Evolutionary conservation across 2,329 filamentous ascomycete genomes (phyloP).

Genomic region (Escovopsis sp.): DNA sequence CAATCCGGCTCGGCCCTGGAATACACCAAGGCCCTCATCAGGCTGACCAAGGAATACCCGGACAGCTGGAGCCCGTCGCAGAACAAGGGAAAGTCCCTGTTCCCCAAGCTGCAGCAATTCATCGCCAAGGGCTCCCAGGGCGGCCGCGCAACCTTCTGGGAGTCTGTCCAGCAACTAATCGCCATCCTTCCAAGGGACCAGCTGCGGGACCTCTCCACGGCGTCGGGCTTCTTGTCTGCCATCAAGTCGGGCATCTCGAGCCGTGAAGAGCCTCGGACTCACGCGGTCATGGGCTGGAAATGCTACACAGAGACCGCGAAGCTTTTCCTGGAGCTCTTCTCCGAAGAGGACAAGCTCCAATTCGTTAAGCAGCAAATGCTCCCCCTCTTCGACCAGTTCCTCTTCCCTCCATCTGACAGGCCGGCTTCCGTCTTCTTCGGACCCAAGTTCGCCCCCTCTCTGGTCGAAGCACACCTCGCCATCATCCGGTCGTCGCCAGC

Average conservation of each 20-base stretch:
- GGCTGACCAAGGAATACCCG: constrained; percentile 49
- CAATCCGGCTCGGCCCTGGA: constrained; percentile 64
- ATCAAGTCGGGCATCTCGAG: constrained; percentile 56
- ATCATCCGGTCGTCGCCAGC: constrained; percentile 25
- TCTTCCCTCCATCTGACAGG: constrained; percentile 30
- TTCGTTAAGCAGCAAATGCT: constrained; percentile 37
- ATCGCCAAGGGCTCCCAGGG: constrained; percentile 74
- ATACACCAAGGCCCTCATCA: constrained; percentile 50
- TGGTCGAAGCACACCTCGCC: constrained; percentile 34
- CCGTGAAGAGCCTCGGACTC: constrained; percentile 59
- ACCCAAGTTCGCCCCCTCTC: constrained; percentile 20
- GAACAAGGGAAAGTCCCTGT: constrained; percentile 36
- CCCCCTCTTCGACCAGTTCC: constrained; percentile 39
- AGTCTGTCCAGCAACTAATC: constrained; percentile 48
- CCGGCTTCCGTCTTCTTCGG: constrained; percentile 18
- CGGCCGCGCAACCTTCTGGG: constrained; percentile 61
- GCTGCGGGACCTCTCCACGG: constrained; percentile 28
- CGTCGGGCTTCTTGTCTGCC: constrained; percentile 47
- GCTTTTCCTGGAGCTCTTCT: constrained; percentile 33
- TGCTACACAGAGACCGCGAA: constrained; percentile 54
- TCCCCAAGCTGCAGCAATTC: constrained; percentile 51
- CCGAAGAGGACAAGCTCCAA: constrained; percentile 28
- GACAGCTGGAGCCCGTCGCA: constrained; percentile 53
- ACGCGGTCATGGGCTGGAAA: constrained; percentile 56
- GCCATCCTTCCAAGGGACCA: constrained; percentile 38